Conservation (phyloP, 2,329 filamentous ascomycete species). For the Nemania sp. region DNA sequence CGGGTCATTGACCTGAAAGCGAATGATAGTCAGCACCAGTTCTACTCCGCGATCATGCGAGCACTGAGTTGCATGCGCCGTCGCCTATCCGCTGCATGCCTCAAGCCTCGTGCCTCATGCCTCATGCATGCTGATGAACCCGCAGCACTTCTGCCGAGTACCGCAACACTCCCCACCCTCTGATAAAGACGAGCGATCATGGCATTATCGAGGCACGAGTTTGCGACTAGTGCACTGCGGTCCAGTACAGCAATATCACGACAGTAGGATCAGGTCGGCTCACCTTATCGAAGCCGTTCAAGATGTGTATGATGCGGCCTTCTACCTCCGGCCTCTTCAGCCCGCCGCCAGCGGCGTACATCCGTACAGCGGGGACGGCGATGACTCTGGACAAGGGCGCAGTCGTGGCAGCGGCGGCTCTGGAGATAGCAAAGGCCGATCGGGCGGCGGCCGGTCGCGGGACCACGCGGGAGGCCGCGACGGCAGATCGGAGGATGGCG, state of each 20-base stretch:
- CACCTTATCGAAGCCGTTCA: conserved; percentile 98
- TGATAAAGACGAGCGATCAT: background rate
- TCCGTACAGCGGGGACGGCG: conserved; percentile 70
- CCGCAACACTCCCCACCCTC: too few species aligned
- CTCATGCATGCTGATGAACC: too few species aligned
- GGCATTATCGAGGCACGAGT: too few species aligned
- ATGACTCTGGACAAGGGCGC: conserved; percentile 61
- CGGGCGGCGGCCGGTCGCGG: conserved; percentile 62
- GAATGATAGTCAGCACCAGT: conserved; percentile 33
- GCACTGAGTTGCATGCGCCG: background rate
- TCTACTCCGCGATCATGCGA: background rate
- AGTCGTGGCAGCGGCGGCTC: conserved; percentile 52
- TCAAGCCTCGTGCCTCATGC: too few species aligned
- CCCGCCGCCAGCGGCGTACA: conserved; percentile 82
- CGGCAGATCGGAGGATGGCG: conserved; percentile 77
- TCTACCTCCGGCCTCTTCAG: conserved; percentile 84
- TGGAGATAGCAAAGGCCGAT: conserved; percentile 52
- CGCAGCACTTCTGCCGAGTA: background rate
- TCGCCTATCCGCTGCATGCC: background rate
- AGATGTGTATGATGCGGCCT: conserved; percentile 86
- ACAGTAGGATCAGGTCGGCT: conserved; percentile 37
- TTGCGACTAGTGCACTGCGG: too few species aligned
- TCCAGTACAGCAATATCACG: background rate
- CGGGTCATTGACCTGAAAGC: conserved; percentile 66
- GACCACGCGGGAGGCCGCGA: conserved; percentile 57